Percentiles rank a stretch among this genome's conserved stretches.
Conservation (phyloP, 2,329 filamentous ascomycete species). For the Colletotrichum falcatum region DNA sequence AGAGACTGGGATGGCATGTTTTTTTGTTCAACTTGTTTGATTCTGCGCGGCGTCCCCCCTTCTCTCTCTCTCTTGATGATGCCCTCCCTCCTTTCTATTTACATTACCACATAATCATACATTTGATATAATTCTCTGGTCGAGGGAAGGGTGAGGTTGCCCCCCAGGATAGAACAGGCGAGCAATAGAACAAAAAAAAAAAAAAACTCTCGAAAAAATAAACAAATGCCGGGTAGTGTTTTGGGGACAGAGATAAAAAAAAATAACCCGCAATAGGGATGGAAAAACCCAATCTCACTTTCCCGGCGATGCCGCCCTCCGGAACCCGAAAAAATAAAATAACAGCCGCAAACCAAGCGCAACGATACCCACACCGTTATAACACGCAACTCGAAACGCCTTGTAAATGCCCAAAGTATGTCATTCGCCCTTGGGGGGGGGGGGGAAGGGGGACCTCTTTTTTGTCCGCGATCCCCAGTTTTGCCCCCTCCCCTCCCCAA, state of each 20-base stretch:
- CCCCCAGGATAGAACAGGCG: not conserved
- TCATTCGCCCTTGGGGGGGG: slow-evolving; percentile 28
- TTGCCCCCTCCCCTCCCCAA: too few species aligned
- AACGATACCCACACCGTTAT: not conserved
- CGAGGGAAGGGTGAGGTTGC: too few species aligned
- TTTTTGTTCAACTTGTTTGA: slow-evolving; percentile 19
- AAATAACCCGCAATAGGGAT: slow-evolving; percentile 4
- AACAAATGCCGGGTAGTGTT: slow-evolving; percentile 17
- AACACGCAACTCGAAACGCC: slow-evolving; percentile 35
- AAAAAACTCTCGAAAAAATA: slow-evolving; percentile 15
- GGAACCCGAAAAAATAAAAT: not conserved
- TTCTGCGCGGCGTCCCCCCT: slow-evolving; percentile 3
- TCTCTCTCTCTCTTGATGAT: too few species aligned
- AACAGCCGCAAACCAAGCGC: not conserved
- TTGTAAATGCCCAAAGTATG: slow-evolving; percentile 39
- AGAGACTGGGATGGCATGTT: too few species aligned
- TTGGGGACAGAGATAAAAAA: too few species aligned
- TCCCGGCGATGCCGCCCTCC: not conserved
- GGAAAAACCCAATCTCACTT: not conserved
- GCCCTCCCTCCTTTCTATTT: slow-evolving; percentile 23
- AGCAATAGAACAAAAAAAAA: not conserved
- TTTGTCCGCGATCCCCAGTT: slow-evolving; percentile 32
- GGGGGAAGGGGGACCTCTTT: not conserved
- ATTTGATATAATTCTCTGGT: slow-evolving; percentile 6
- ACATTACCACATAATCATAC: slow-evolving; percentile 41